Evolutionary conservation across 2,329 filamentous ascomycete genomes (phyloP), one percentile per base, ranked within the genome.

Genomic region (Zarea fungicola): DNA sequence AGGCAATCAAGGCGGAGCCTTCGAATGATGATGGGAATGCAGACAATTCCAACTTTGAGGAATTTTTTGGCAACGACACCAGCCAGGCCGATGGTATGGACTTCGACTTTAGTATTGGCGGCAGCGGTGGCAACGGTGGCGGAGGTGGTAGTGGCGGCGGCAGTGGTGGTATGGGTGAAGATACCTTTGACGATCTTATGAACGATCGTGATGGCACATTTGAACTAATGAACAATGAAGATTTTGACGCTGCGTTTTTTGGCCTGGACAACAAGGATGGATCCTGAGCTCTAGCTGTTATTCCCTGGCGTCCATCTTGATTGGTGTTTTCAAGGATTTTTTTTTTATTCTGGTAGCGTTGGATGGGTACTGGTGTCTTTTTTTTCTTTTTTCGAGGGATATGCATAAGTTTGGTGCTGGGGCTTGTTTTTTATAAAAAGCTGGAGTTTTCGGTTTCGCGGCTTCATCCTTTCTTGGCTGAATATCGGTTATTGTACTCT

Each of bases 111-210:
- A 68, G 65, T 16, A 60, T 58, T 3, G 56, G 60, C 2, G 62
- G 60, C 9, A 39, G 26, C 21, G 45, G 42, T 6, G 23, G 32
- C 25, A 23, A 36, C 28, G 65, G 62, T 13, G 65, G 37, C 16
- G 18, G 35, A 10, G 41, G 41, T 14, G 63, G n/a, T n/a, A n/a
- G n/a, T 25, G 19, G 35, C n/a, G 65, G 62, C 10, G 65, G 44
- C 6, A 35, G 44, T 7, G 48, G 49, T 13, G 64, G 62, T 28
- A 54, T 62, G 42, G 59, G 57, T 18, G 65, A 66, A 18, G 60
- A 66, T 32, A 73, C 71, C 23, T 80, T 80, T 53, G 72, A 79
- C 51, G 72, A 78, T 51, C 62, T 79, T 51, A 78, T 71, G 58
- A 64, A 64, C 42, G 63, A 62, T 53, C 74, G 72, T 18, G 64